phyloP scores from a whole-genome alignment of 2,329 filamentous ascomycete genomes.

The Microcera coccophila region DNA sequence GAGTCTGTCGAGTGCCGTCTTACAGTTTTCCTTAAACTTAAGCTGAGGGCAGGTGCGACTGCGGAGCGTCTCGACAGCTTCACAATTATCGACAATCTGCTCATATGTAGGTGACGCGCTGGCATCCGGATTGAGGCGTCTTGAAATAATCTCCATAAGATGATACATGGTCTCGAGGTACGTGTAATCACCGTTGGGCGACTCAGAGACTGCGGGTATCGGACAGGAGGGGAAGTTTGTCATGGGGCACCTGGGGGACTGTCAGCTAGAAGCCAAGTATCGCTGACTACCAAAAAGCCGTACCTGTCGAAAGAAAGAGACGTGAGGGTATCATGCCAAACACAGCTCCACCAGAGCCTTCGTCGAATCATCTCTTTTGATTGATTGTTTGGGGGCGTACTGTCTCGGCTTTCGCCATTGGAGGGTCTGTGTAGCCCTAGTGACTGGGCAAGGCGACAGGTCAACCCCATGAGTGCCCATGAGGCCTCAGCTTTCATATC shows the following conservation, averaged over 20 bases:
- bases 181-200: conserved; percentile 46
- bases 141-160: conserved; percentile 58
- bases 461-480: conserved; percentile 61
- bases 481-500: conserved; percentile 68
- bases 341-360: conserved; percentile 61
- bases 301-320: conserved; percentile 64
- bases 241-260: conserved; percentile 51
- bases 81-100: conserved; percentile 56
- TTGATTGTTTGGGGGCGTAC: conserved; percentile 39
- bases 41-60: conserved; percentile 49
- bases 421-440: conserved; percentile 55
- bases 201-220: conserved; percentile 44
- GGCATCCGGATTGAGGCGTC: conserved; percentile 53
- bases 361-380: conserved; percentile 54
- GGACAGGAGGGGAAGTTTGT: conserved; percentile 56
- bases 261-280: background rate
- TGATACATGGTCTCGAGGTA: conserved; percentile 65
- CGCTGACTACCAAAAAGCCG: conserved; percentile 9
- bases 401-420: conserved; percentile 44
- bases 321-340: conserved; percentile 64
- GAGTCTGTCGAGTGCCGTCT: conserved; percentile 58
- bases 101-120: conserved; percentile 47
- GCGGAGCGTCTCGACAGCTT: conserved; percentile 51
- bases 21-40: conserved; percentile 58
- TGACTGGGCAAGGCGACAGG: conserved; percentile 62